phyloP scores from a whole-genome alignment of 352 stramenopile genomes.

The Phytophthora megakarya region DNA sequence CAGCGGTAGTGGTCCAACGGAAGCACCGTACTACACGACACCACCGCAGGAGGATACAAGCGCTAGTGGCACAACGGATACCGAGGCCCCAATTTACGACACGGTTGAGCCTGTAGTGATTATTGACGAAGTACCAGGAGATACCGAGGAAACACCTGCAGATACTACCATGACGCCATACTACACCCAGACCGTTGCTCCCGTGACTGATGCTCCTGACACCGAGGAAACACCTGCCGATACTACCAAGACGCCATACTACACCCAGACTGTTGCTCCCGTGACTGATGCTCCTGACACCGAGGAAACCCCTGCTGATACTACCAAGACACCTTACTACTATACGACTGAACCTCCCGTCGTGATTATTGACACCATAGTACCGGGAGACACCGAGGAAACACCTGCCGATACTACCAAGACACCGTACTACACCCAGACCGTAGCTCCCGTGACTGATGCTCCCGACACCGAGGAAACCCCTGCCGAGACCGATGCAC shows the following conservation, averaged over 20 bases:
- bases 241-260: slow-evolving; percentile 1
- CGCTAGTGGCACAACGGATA: no score
- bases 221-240: background rate
- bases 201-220: background rate
- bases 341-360: background rate
- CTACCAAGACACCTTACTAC: background rate
- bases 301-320: background rate
- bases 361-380: no score
- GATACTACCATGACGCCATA: slow-evolving; percentile 6
- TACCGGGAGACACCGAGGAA: no score
- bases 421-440: no score
- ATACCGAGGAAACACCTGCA: background rate
- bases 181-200: background rate
- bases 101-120: no score
- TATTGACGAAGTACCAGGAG: no score
- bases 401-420: background rate
- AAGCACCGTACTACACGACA: no score
- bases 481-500: slow-evolving; percentile 1
- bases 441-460: no score
- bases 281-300: background rate
- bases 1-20: no score
- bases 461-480: slow-evolving; percentile 3
- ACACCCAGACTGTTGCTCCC: background rate
- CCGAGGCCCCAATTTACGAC: no score
- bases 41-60: no score